Conservation (phyloP, 2,329 filamentous ascomycete genomes). For the Dactylonectria estremocensis region DNA sequence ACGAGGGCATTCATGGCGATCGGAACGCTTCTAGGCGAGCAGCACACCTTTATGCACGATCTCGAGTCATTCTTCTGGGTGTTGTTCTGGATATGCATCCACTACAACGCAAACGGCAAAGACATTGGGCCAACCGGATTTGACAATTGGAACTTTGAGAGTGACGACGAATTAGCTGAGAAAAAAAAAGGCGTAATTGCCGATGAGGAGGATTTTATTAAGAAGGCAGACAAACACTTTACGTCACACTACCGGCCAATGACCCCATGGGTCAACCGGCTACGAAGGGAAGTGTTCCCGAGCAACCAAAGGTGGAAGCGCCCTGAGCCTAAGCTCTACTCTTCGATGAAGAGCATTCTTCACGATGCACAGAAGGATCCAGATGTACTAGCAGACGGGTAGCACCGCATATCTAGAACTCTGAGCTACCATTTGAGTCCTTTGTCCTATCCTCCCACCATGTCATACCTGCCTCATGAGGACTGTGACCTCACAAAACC, state of each 20-base stretch:
- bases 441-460: background rate
- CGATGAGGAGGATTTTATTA: conserved; percentile 45
- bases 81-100: conserved; percentile 62
- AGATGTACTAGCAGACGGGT: conserved; percentile 17
- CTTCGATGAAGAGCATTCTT: conserved; percentile 24
- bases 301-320: conserved; percentile 41
- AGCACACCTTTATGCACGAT: conserved; percentile 59
- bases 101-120: conserved; percentile 50
- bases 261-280: conserved; percentile 51
- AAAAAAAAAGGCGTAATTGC: conserved; percentile 13
- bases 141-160: background rate
- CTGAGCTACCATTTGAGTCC: conserved; percentile 1
- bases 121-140: background rate
- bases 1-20: conserved; percentile 65
- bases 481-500: background rate
- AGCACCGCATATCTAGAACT: conserved; percentile 8
- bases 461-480: background rate
- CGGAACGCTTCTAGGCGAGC: conserved; percentile 57
- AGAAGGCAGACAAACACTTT: conserved; percentile 40
- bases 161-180: background rate
- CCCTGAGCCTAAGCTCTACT: conserved; percentile 18
- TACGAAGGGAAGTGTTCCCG: conserved; percentile 52
- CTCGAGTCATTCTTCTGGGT: conserved; percentile 65
- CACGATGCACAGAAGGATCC: conserved; percentile 20
- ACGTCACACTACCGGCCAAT: conserved; percentile 50